Percentiles rank a stretch among this genome's conserved stretches.
These are phyloP conservation scores for Quercus alba DNA, from an alignment of 306 rosid species.

Conservation along the genomic window DNA sequence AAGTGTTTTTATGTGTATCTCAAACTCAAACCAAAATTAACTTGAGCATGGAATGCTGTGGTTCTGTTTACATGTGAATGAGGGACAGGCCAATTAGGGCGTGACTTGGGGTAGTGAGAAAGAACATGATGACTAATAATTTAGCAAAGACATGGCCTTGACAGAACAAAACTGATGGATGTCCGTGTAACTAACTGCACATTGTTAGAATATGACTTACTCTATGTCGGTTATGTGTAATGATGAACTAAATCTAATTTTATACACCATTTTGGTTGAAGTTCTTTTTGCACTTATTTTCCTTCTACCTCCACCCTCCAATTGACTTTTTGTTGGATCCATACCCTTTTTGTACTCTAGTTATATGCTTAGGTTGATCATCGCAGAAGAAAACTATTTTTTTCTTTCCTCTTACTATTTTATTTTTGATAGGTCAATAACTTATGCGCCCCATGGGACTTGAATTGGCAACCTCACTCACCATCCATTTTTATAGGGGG, in stretches of 20 bases:
- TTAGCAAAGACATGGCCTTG: not conserved
- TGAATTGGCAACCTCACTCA: not conserved
- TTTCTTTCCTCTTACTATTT: not conserved
- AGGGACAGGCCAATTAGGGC: not conserved
- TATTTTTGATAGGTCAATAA: not conserved
- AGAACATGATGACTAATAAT: not conserved
- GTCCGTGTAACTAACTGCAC: not conserved
- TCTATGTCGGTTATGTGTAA: constrained; percentile 2
- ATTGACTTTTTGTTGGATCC: not conserved
- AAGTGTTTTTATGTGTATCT: not conserved
- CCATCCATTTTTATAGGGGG: not conserved
- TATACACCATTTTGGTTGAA: not conserved
- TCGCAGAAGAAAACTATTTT: not conserved
- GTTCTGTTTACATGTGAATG: not conserved
- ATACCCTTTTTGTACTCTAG: not conserved
- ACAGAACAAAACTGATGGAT: not conserved
- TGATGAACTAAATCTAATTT: not conserved
- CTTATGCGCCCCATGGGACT: not conserved
- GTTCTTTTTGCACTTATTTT: not conserved
- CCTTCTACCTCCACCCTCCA: not conserved
- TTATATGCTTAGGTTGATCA: not conserved
- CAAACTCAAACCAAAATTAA: not conserved
- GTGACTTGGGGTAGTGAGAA: not conserved
- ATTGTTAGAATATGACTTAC: not conserved
- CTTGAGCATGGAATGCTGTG: not conserved